These are phyloP conservation scores for Emericellopsis cladophorae DNA, from an alignment of 2,329 filamentous ascomycete genomes.

Conservation along the genomic window DNA sequence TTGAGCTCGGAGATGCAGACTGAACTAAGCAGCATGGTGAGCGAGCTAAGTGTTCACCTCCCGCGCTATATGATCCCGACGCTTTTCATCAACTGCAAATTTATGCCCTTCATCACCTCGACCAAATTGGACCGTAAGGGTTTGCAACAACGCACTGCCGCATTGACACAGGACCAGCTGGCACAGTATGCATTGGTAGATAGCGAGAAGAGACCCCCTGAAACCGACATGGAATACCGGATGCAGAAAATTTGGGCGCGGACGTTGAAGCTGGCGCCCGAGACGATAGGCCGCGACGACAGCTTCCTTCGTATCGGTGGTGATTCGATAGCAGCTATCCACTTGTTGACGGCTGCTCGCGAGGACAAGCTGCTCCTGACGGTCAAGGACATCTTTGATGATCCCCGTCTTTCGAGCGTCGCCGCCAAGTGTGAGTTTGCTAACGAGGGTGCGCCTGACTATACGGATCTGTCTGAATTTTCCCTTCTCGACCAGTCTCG, in stretches of 20 bases:
- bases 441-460: background rate
- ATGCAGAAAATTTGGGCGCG: constrained; percentile 7
- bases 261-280: background rate
- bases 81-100: constrained; percentile 7
- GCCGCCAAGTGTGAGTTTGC: constrained; percentile 1
- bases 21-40: background rate
- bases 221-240: constrained; percentile 17
- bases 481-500: background rate
- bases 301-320: constrained; percentile 7
- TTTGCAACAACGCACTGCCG: background rate
- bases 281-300: constrained; percentile 3
- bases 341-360: constrained; percentile 1
- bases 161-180: background rate
- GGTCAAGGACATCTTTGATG: constrained; percentile 6
- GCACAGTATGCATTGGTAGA: background rate
- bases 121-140: constrained; percentile 5
- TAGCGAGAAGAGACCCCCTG: constrained; percentile 15
- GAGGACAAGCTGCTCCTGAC: constrained; percentile 2
- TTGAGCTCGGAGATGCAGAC: background rate
- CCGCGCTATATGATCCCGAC: constrained; percentile 9
- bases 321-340: constrained; percentile 7
- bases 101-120: constrained; percentile 8
- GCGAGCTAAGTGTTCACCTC: constrained; percentile 1
- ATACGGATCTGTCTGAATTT: background rate
- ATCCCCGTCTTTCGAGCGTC: constrained; percentile 4